Percentiles rank a stretch among this genome's conserved stretches.
phyloP scores from a whole-genome alignment of 208 protist genomes.

The Naegleria lovaniensis region DNA sequence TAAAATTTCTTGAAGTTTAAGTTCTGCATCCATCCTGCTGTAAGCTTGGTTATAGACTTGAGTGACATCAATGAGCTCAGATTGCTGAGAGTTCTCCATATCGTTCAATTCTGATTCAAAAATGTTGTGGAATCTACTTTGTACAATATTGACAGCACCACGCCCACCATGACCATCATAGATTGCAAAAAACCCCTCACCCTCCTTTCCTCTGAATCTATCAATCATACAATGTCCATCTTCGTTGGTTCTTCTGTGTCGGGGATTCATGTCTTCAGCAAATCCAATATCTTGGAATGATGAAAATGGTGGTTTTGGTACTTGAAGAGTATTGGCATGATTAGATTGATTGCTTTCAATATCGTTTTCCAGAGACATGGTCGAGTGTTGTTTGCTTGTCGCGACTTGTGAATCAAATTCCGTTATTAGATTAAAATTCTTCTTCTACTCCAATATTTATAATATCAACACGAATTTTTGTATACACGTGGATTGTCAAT shows the following conservation, averaged over 20 bases:
- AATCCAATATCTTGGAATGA: conserved; percentile 14
- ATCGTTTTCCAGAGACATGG: neutral
- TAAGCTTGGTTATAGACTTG: neutral
- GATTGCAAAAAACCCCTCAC: neutral
- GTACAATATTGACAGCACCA: neutral
- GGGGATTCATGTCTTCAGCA: neutral
- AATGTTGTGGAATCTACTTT: conserved; percentile 10
- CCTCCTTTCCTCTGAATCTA: neutral
- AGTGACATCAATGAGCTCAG: neutral
- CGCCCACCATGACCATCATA: conserved; percentile 17
- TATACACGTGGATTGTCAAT: no score
- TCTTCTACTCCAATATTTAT: no score
- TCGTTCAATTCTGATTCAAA: neutral
- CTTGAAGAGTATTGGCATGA: neutral
- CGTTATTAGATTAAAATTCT: no score
- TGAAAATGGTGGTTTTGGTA: neutral
- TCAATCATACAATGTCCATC: conserved; percentile 18
- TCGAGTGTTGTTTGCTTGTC: no score
- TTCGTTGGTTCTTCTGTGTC: conserved; percentile 11
- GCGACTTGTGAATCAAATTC: no score
- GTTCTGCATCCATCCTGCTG: neutral
- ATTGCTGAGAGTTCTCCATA: neutral
- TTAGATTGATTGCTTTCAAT: neutral
- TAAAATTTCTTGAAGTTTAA: neutral
- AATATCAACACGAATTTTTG: no score